phyloP scores from a whole-genome alignment of 176 grass and related monocot species.

The Oryza glaberrima region DNA sequence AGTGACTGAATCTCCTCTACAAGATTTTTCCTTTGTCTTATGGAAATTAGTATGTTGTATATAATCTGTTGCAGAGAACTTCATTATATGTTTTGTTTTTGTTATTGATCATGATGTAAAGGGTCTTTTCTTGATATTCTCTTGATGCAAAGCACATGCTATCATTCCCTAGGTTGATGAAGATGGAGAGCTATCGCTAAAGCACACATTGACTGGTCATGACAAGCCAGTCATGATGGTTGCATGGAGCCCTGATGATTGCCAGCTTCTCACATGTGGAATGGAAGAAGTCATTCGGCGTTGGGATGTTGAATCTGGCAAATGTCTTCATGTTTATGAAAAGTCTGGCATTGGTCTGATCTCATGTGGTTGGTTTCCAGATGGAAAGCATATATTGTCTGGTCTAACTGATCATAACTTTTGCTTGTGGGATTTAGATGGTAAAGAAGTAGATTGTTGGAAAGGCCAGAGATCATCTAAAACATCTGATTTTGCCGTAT shows the following conservation, averaged over 20 bases:
- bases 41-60: background rate
- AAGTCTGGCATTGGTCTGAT: constrained; percentile 55
- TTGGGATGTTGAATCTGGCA: constrained; percentile 77
- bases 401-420: constrained; percentile 54
- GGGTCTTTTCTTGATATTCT: constrained; percentile 23
- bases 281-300: constrained; percentile 72
- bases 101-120: background rate
- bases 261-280: constrained; percentile 86
- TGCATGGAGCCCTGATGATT: constrained; percentile 85
- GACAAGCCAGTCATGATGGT: constrained; percentile 69
- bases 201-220: constrained; percentile 78
- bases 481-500: constrained; percentile 61
- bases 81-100: background rate
- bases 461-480: constrained; percentile 64
- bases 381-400: constrained; percentile 67
- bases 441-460: constrained; percentile 67
- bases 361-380: constrained; percentile 77
- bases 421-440: constrained; percentile 64
- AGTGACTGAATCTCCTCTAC: background rate
- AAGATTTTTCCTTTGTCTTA: background rate
- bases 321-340: constrained; percentile 77
- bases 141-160: constrained; percentile 37
- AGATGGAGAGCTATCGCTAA: constrained; percentile 65
- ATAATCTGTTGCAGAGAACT: background rate
- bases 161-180: constrained; percentile 64